A percentile compares a stretch with the other conserved stretches of the same genome.
phyloP scores from a whole-genome alignment of 2,329 filamentous ascomycete species.

The Ophiocordyceps unilateralis region DNA sequence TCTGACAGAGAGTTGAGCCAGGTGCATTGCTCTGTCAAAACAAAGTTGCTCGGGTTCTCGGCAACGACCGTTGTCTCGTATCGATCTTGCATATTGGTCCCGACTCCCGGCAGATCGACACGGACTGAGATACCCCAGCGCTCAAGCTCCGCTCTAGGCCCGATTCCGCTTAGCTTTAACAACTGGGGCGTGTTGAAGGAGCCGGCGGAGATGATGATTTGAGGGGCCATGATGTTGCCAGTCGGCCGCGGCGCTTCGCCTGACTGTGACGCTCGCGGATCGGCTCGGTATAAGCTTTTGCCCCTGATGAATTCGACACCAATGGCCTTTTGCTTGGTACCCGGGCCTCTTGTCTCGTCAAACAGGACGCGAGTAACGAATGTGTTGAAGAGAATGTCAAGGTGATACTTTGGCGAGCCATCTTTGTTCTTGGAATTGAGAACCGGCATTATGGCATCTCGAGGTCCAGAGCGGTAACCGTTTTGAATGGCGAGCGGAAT shows the following conservation, averaged over 20 bases:
- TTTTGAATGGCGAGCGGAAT: conserved; percentile 28
- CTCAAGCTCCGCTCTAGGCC: conserved; percentile 19
- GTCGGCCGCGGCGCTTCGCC: conserved; percentile 5
- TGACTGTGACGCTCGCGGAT: conserved; percentile 15
- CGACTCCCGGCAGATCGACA: conserved; percentile 40
- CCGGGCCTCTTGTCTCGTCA: conserved; percentile 6
- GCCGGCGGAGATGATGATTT: conserved; percentile 31
- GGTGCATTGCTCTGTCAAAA: conserved; percentile 8
- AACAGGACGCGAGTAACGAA: conserved; percentile 19
- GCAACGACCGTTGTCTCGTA: conserved; percentile 9
- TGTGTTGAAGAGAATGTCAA: conserved; percentile 9
- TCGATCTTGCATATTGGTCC: conserved; percentile 27
- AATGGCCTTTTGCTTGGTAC: conserved; percentile 15
- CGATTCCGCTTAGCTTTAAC: conserved; percentile 27
- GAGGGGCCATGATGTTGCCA: conserved; percentile 11
- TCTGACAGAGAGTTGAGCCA: conserved; percentile 12
- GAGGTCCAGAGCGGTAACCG: conserved; percentile 26
- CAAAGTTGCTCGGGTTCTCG: conserved; percentile 3
- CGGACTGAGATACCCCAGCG: conserved; percentile 31
- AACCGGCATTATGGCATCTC: conserved; percentile 26
- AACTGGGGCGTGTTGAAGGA: conserved; percentile 28
- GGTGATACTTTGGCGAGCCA: conserved; percentile 3
- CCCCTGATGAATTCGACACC: conserved; percentile 25
- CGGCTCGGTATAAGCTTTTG: conserved; percentile 22
- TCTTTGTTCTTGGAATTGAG: conserved; percentile 7